A percentile compares a stretch with the other conserved stretches of the same genome.
Conservation (phyloP, 768 basidiomycete species). For the Phylloporus arenicola region DNA sequence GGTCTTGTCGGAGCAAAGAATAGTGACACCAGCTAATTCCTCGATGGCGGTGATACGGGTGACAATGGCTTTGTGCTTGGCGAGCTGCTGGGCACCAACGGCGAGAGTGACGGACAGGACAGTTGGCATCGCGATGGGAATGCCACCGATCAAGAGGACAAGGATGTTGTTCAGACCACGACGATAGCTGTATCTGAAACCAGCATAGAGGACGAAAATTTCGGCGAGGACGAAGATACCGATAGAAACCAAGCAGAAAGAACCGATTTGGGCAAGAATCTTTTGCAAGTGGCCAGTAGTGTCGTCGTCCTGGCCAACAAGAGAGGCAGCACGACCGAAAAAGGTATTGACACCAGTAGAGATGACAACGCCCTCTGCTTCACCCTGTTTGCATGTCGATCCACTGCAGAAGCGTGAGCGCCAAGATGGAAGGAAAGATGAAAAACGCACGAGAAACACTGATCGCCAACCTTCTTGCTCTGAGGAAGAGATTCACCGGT, state of each 20-base stretch:
- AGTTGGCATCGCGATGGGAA: slow-evolving; percentile 99
- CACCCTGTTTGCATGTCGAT: slow-evolving; percentile 98
- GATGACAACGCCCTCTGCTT: slow-evolving; percentile 98
- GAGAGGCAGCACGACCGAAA: slow-evolving; percentile 97
- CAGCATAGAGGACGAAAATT: slow-evolving; percentile 90
- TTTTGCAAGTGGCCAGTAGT: slow-evolving; percentile 98
- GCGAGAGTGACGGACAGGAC: slow-evolving; percentile 97
- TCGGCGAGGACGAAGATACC: slow-evolving; percentile 94
- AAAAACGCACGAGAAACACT: slow-evolving; percentile 92
- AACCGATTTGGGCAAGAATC: slow-evolving; percentile 96
- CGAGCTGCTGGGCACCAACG: slow-evolving; percentile 97
- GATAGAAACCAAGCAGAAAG: slow-evolving; percentile 95
- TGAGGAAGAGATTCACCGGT: slow-evolving; percentile 96
- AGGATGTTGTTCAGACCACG: slow-evolving; percentile 96
- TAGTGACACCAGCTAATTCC: slow-evolving; percentile 96
- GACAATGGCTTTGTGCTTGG: slow-evolving; percentile 99
- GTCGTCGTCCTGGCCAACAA: slow-evolving; percentile 97
- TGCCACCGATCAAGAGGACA: slow-evolving; percentile 98
- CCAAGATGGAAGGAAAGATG: not conserved
- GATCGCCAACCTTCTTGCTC: slow-evolving; percentile 88
- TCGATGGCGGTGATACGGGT: slow-evolving; percentile 99
- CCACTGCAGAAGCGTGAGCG: slow-evolving; percentile 45
- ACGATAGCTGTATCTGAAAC: slow-evolving; percentile 86
- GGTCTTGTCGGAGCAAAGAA: slow-evolving; percentile 98
- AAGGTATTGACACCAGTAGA: slow-evolving; percentile 97